phyloP scores from a whole-genome alignment of 768 basidiomycete genomes.

The Krasilnikovozyma curviuscula region DNA sequence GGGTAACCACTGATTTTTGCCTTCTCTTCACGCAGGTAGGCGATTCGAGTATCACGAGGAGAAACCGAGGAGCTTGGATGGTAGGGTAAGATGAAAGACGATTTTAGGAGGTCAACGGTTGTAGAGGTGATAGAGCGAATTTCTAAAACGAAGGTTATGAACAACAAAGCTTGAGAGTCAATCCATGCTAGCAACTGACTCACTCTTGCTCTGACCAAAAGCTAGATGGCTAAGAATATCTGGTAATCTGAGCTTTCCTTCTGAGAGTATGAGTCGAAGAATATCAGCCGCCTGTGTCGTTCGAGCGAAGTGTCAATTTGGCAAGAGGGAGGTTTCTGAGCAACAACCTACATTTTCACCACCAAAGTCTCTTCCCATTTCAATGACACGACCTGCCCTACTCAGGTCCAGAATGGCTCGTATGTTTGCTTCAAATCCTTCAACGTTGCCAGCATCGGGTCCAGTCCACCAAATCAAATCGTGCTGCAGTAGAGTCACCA shows the following conservation, averaged over 20 bases:
- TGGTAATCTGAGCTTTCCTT: constrained; percentile 63
- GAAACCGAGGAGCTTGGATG: constrained; percentile 5
- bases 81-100: constrained; percentile 7
- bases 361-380: constrained; percentile 48
- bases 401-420: constrained; percentile 64
- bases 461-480: constrained; percentile 51
- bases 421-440: constrained; percentile 52
- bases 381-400: constrained; percentile 65
- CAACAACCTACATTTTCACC: constrained; percentile 43
- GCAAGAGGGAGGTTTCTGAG: not conserved
- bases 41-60: constrained; percentile 1
- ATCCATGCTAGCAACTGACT: too few species aligned
- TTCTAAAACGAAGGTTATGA: not conserved
- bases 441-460: constrained; percentile 44
- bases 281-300: constrained; percentile 49
- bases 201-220: too few species aligned
- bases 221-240: constrained; percentile 40
- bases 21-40: constrained; percentile 4
- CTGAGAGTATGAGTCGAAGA: constrained; percentile 53
- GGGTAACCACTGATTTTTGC: not conserved
- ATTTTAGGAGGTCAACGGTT: not conserved
- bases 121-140: not conserved
- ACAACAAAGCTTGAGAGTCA: too few species aligned
- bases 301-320: not conserved
- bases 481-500: constrained; percentile 72